Evolutionary conservation across 768 basidiomycete genomes (phyloP).

Genomic region (Porpolomopsis calyptriformis): DNA sequence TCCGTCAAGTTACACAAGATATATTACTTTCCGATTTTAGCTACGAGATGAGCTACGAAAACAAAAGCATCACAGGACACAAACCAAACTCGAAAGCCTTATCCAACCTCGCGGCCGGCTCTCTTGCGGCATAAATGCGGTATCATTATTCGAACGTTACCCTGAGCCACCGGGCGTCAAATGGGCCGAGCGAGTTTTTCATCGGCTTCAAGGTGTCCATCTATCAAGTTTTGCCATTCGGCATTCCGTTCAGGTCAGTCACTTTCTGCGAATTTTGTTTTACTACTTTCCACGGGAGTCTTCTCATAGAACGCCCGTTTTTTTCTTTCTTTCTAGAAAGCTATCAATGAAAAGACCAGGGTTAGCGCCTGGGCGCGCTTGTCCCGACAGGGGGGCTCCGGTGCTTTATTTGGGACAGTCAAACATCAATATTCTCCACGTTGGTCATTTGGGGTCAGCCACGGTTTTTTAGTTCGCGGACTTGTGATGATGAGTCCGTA

Average conservation of each 20-base stretch:
- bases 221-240: conserved; percentile 28
- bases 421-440: conserved; percentile 70
- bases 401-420: conserved; percentile 54
- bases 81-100: conserved; percentile 26
- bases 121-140: conserved; percentile 37
- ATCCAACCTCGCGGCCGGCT: conserved; percentile 37
- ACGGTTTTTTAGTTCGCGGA: conserved; percentile 12
- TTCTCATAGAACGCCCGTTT: not conserved
- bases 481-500: conserved; percentile 9
- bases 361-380: conserved; percentile 30
- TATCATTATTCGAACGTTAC: conserved; percentile 33
- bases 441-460: conserved; percentile 35
- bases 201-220: conserved; percentile 27
- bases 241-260: conserved; percentile 34
- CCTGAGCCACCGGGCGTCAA: conserved; percentile 19
- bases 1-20: not conserved
- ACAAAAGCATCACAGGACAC: conserved; percentile 28
- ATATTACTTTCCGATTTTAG: conserved; percentile 19
- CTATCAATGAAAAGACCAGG: conserved; percentile 27
- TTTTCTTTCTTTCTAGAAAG: not conserved
- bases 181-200: conserved; percentile 19
- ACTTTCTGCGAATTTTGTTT: conserved; percentile 8
- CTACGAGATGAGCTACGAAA: conserved; percentile 34
- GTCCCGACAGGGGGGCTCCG: conserved; percentile 16
- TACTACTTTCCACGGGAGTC: too few species aligned